Evolutionary conservation across 148 eudicot genomes (phyloP).

Genomic region (Rheum nobile): DNA sequence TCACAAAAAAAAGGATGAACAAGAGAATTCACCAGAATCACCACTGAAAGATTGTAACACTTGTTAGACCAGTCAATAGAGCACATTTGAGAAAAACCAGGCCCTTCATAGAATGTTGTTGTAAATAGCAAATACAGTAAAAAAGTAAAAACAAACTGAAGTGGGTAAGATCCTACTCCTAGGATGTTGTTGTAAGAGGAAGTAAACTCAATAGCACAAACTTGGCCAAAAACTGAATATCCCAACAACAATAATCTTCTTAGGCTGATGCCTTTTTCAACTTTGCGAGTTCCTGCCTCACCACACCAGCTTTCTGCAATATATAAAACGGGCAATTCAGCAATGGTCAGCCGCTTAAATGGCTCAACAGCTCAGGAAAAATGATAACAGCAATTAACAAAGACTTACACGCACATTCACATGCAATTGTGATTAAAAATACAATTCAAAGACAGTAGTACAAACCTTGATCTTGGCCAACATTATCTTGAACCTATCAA

Average conservation of each 20-base stretch:
- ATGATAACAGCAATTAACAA: neutral
- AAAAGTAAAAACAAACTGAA: neutral
- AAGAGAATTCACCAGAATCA: neutral
- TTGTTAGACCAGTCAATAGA: neutral
- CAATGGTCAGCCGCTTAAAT: neutral
- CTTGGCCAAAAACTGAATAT: neutral
- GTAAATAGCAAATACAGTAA: neutral
- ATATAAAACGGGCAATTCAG: neutral
- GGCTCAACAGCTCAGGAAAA: neutral
- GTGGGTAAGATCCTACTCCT: neutral
- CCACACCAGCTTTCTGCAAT: constrained; percentile 9
- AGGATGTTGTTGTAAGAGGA: neutral
- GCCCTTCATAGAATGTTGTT: neutral
- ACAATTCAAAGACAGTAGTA: neutral
- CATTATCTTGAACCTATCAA: constrained; percentile 54
- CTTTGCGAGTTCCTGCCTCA: constrained; percentile 5
- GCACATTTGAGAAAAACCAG: neutral
- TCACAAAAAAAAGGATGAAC: neutral
- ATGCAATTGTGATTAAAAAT: neutral
- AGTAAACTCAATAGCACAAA: neutral
- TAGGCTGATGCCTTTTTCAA: constrained; percentile 8
- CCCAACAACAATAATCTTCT: neutral
- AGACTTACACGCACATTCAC: neutral
- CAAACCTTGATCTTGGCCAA: constrained; percentile 38
- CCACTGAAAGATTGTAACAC: neutral